Base-by-base conservation (phyloP, 2,329 filamentous ascomycete species). In the Cordyceps fumosorosea region DNA sequence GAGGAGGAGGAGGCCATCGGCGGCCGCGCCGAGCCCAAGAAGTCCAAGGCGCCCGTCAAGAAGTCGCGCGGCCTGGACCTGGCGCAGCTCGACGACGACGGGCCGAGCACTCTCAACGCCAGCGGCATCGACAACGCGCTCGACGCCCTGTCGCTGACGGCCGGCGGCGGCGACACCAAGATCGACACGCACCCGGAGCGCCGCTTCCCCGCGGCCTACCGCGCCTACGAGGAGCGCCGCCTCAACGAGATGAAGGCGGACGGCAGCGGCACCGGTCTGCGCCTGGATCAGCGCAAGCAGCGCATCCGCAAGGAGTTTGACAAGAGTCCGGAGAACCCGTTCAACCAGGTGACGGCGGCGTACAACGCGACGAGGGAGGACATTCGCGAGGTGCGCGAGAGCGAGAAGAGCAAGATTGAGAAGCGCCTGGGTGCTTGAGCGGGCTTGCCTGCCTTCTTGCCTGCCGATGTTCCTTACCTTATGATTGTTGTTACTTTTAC, bases 121-220 rank as follows among this genome's bases (percentile, higher is more conserved):
- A 83, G 89, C 0, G 92, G 92, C 70, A 96, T 99, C 74, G 93
- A 98, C 74, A 93, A 97, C 70, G 92, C 92, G 0, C 84, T 98
- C 56, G 93, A 97, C 69, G 92, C 92, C 3, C 84, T 98, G 32
- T 86, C 85, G 2, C 76, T 97, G 58, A 81, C 82, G 18, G 76
- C 75, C 29, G 75, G 79, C 47, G 75, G 83, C 56, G 77, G 83
- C 56, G 77, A 81, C 22, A 77, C 83, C 63, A 91, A 95, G 79
- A 75, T 99, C 63, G 95, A 99, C 72, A 83, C 87, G 59, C 93
- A 98, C 73, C 93, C 95, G 0, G 92, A 97, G 80, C 81, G 90
- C 64, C 82, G 95, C 58, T 95, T 88, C 79, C 90, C 92, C 74
- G 92, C 93, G 7, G 93, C 93, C 0, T 95, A 89, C 71, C 84